Conservation (phyloP, 805 yeast species). For the Scheffersomyces coipomensis region DNA sequence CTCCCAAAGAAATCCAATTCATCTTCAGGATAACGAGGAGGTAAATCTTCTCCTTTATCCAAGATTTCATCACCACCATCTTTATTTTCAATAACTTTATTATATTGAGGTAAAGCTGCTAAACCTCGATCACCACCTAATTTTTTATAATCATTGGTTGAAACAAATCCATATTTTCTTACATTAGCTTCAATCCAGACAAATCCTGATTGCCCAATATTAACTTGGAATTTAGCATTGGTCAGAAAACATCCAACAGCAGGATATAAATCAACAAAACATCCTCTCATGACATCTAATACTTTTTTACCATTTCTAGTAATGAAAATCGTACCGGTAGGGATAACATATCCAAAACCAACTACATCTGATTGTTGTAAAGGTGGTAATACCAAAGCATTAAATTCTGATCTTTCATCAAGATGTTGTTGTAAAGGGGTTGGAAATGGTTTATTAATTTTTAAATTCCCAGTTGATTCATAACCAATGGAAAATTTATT, state of each 20-base stretch:
- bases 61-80: conserved; percentile 49
- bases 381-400: conserved; percentile 50
- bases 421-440: conserved; percentile 44
- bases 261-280: conserved; percentile 51
- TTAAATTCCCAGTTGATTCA: conserved; percentile 69
- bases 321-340: conserved; percentile 49
- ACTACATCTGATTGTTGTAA: conserved; percentile 52
- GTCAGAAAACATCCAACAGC: conserved; percentile 51
- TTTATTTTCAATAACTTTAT: conserved; percentile 26
- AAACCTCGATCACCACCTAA: conserved; percentile 38
- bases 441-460: conserved; percentile 64
- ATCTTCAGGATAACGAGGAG: conserved; percentile 66
- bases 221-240: conserved; percentile 41
- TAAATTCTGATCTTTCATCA: conserved; percentile 38
- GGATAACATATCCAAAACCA: conserved; percentile 52
- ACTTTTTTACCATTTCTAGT: conserved; percentile 57
- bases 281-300: conserved; percentile 48
- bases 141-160: conserved; percentile 40
- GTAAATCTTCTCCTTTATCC: conserved; percentile 71
- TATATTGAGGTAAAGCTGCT: conserved; percentile 41
- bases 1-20: conserved; percentile 64
- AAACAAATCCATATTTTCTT: conserved; percentile 55
- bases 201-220: conserved; percentile 43
- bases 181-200: conserved; percentile 54
- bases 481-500: conserved; percentile 68